Evolutionary conservation across 345 rosid genomes (phyloP).

Genomic region (Eucalyptus leucophloia): DNA sequence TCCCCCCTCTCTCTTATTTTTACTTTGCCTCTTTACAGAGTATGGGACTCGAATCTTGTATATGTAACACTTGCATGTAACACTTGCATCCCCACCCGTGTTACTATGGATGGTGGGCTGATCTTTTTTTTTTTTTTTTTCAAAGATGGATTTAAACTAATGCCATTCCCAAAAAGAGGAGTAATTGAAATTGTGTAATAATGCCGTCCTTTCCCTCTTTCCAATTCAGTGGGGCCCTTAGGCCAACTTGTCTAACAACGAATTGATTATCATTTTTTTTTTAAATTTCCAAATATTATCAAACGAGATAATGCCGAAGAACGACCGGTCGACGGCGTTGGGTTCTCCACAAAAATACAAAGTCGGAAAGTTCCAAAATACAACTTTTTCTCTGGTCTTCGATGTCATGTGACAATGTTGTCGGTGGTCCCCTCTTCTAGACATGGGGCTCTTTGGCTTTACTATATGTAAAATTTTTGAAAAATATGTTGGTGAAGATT

Average conservation of each 20-base stretch:
- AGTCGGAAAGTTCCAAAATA: background rate
- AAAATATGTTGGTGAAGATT: background rate
- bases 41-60: accelerated
- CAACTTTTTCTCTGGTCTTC: background rate
- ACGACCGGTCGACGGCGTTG: background rate
- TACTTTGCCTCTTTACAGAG: accelerated
- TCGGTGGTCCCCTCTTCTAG: background rate
- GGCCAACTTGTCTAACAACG: background rate
- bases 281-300: background rate
- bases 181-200: background rate
- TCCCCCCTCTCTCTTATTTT: background rate
- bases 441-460: background rate
- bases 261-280: background rate
- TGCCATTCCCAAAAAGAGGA: background rate
- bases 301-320: background rate
- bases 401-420: background rate
- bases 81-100: background rate
- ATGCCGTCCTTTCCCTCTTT: background rate
- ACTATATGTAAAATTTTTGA: background rate
- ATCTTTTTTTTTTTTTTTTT: background rate
- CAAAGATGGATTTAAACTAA: background rate
- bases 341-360: background rate
- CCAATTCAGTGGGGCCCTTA: background rate
- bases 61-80: background rate
- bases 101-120: background rate